Evolutionary conservation across 139 green algal genomes (phyloP).

Genomic region (Zygnema cylindricum): DNA sequence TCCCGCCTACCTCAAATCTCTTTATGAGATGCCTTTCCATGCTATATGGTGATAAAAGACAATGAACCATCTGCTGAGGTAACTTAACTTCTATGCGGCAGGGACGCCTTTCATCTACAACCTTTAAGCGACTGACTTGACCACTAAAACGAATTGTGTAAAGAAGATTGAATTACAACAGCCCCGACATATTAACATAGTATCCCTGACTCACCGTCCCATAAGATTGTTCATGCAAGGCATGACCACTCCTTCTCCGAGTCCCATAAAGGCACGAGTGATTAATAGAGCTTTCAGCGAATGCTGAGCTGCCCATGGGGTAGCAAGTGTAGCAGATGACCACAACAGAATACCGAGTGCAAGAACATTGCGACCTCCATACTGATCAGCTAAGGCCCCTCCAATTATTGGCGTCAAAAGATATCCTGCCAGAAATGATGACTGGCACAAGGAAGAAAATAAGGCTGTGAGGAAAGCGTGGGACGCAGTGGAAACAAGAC

Average conservation of each 20-base stretch:
- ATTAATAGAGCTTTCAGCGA: slow-evolving; percentile 75
- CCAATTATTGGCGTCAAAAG: slow-evolving; percentile 82
- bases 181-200: no score
- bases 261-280: slow-evolving; percentile 75
- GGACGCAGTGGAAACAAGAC: background rate
- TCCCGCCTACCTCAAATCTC: no score
- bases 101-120: no score
- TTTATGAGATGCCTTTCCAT: no score
- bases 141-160: no score
- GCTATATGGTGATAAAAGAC: no score
- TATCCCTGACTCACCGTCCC: slow-evolving; percentile 66
- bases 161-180: no score
- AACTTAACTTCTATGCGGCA: no score
- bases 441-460: slow-evolving; percentile 64
- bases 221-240: slow-evolving; percentile 93
- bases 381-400: slow-evolving; percentile 83
- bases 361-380: slow-evolving; percentile 81
- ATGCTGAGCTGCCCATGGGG: slow-evolving; percentile 71
- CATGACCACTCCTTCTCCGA: slow-evolving; percentile 92
- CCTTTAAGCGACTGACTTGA: no score
- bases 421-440: slow-evolving; percentile 95
- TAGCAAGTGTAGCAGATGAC: slow-evolving; percentile 78
- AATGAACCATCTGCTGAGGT: no score
- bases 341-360: slow-evolving; percentile 82
- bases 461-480: no score